Evolutionary conservation across 129 eudicot genomes (phyloP), one percentile per base, ranked within the genome.

Genomic region (Flaveria ramosissima): DNA sequence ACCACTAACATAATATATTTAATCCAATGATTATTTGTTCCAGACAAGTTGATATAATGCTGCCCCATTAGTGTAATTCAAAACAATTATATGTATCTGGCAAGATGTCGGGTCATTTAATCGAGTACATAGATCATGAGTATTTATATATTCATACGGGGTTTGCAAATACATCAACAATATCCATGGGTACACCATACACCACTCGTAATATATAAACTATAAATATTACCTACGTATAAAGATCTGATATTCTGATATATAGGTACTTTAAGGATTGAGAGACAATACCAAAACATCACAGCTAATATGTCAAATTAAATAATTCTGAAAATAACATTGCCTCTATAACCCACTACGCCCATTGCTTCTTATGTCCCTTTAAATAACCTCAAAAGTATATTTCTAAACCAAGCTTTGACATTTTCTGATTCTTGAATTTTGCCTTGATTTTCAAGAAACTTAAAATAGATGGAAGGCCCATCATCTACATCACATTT

Each of bases 401-500:
- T 45, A 48, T 57, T 20, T 41, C 56, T 45, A 76, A 43, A 43
- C 72, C 76, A 77, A 79, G 55, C 46, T 73, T 73, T 71, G 60
- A 41, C 59, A n/a, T 32, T 48, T 20, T 63, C 46, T 53, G 36
- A n/a, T 70, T 70, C 63, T 71, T 78, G 19, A 48, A 41, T 21
- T 72, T 72, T 63, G 46, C 46, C 67, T 30, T 20, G 8, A 67
- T 51, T 76, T 21, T 67, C 45, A 52, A 47, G 39, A 72, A 63
- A 16, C 10, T 36, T 36, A 4, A 15, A 41, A 10, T 51, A 39
- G 56, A 79, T 79, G 83, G 78, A 51, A 64, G 23, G 39, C 30
- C 39, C 68, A 72, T 72, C 71, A 41, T 72, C 78, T 26, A 66
- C 72, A 64, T 51, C 73, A 52, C 83, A 72, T 79, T 48, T 69